Base-by-base conservation (phyloP, 208 protist genomes). In the Acanthamoeba sp. region DNA sequence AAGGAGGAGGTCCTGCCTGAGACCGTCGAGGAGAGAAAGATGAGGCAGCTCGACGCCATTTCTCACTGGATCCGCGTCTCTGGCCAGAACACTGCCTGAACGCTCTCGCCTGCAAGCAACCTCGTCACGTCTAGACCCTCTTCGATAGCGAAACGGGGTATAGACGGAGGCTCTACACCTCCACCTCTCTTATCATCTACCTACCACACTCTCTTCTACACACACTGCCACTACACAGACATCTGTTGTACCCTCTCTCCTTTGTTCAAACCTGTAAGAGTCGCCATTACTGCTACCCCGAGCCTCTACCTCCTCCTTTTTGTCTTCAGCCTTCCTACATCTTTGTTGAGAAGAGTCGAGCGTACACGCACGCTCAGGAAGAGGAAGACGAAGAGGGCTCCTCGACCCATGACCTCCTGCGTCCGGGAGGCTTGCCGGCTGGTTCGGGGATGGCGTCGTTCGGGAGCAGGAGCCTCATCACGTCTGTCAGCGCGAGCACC, bases 381-480 rank as follows among this genome's bases (percentile, higher is more conserved):
- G 34, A 32, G 38, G 73, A 52, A 42, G 73, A 32, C 4, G 40
- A 34, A 5, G 40, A 48, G 9, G 34, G 14, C 40, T 84, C 73
- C 18, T 45, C 73, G 27, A 84, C 73, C 73, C 73, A 84, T 18
- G 73, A 84, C 73, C 27, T 84, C 73, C 29, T 84, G 73, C 73
- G 73, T 29, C 73, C 73, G 2, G 73, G 73, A 7, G 73, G 73
- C 73, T 84, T 84, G 73, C 73, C 73, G 6, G 73, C 73, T 3
- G 73, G 73, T 0, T 84, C 73, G 20, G 42, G 14, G 22, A 84
- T 52, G 50, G 50, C 50, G 22, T 91, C 84, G 57, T 71, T 91
- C 22, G 84, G 84, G 32, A 62, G 57, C 12, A 93, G 78, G 12
- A 93, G 88, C 42, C 88, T 73, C 88, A 93, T 93, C n/a, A 93